Conservation (phyloP, 2,329 filamentous ascomycete genomes). For the Colletotrichum cordylinicola region DNA sequence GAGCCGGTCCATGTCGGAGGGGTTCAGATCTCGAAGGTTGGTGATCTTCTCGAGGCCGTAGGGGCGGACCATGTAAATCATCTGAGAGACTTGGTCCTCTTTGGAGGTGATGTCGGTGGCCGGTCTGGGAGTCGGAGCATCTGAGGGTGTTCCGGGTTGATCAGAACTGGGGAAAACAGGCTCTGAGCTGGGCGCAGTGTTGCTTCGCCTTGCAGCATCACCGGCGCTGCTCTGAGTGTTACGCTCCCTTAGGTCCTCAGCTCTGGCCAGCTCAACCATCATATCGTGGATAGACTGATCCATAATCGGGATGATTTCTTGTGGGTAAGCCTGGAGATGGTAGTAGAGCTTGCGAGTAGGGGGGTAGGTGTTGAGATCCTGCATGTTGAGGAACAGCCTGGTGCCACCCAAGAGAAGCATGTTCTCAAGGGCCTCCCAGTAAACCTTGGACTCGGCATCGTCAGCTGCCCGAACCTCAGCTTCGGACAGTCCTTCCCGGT, state of each 20-base stretch:
- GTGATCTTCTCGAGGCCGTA: conserved; percentile 87
- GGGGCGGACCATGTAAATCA: conserved; percentile 84
- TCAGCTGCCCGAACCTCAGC: conserved; percentile 74
- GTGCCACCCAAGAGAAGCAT: conserved; percentile 89
- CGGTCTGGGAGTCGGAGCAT: conserved; percentile 44
- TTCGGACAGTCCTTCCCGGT: conserved; percentile 82
- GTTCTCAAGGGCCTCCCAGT: conserved; percentile 83
- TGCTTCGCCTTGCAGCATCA: conserved; percentile 37
- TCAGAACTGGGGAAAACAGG: conserved; percentile 84
- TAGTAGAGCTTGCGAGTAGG: conserved; percentile 94
- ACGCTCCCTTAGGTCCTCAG: conserved; percentile 75
- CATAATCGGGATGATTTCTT: conserved; percentile 96
- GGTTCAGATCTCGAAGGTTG: conserved; percentile 94
- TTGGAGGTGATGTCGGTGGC: conserved; percentile 62
- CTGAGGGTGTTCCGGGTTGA: conserved; percentile 56
- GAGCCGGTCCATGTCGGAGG: conserved; percentile 85
- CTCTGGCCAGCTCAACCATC: conserved; percentile 87
- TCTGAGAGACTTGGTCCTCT: conserved; percentile 81
- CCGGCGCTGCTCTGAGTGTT: conserved; percentile 63
- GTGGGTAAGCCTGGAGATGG: conserved; percentile 91
- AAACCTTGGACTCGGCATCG: conserved; percentile 79
- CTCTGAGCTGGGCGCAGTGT: conserved; percentile 69
- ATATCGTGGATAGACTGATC: conserved; percentile 93
- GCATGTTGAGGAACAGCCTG: conserved; percentile 85
- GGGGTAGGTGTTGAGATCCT: conserved; percentile 91